Conservation (phyloP, 2,329 filamentous ascomycete species). For the Lasiodiplodia hormozganensis region DNA sequence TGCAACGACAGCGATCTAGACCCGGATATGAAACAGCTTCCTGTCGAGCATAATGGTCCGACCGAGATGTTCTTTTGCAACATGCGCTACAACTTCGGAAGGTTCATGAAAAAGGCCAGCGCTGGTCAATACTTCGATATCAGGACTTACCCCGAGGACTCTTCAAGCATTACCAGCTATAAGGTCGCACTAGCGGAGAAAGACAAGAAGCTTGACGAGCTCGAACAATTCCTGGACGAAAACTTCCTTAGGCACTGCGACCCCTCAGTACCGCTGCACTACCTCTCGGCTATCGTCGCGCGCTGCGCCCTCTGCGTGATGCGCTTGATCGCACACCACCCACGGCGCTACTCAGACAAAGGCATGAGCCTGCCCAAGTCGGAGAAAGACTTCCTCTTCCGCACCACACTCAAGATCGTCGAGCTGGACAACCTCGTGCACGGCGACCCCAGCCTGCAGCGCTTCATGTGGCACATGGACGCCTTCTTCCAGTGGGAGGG, state of each 20-base stretch:
- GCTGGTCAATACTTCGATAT: constrained; percentile 24
- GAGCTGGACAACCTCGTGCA: constrained; percentile 51
- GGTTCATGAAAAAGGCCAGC: constrained; percentile 42
- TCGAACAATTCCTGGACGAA: constrained; percentile 50
- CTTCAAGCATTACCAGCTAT: constrained; percentile 36
- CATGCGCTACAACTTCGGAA: constrained; percentile 51
- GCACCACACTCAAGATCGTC: constrained; percentile 49
- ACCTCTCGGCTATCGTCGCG: constrained; percentile 53
- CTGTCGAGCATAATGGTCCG: constrained; percentile 49
- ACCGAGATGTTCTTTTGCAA: constrained; percentile 60
- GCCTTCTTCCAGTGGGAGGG: constrained; percentile 61
- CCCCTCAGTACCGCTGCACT: constrained; percentile 50
- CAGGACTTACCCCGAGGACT: not conserved
- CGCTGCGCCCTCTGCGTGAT: constrained; percentile 53
- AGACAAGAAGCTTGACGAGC: constrained; percentile 46
- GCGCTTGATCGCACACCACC: constrained; percentile 55
- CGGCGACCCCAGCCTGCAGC: constrained; percentile 47
- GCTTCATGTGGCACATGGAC: constrained; percentile 56
- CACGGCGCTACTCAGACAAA: constrained; percentile 45
- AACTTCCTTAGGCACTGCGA: constrained; percentile 49
- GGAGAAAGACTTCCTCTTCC: constrained; percentile 51
- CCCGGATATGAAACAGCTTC: constrained; percentile 52
- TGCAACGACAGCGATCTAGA: constrained; percentile 60
- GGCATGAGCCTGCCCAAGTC: constrained; percentile 38
- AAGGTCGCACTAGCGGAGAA: constrained; percentile 36